phyloP scores from a whole-genome alignment of 2,329 filamentous ascomycete genomes.

The Colletotrichum salicis region DNA sequence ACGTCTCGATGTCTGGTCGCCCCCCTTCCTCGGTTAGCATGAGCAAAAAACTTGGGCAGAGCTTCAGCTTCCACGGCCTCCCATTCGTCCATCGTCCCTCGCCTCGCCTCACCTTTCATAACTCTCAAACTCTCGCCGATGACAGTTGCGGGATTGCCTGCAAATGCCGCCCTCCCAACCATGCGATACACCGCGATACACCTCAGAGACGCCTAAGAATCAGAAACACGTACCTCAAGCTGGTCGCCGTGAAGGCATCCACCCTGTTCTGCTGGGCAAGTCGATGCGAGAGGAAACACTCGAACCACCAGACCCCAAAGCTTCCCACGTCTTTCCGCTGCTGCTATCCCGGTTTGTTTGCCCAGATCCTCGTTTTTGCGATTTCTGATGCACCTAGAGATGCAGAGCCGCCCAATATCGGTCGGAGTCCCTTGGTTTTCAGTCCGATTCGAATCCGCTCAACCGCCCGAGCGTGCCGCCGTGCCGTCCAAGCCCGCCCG shows the following conservation, averaged over 20 bases:
- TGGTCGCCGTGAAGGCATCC: slow-evolving; percentile 8
- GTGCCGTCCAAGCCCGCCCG: slow-evolving; percentile 29
- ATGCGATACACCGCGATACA: background rate
- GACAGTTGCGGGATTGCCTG: background rate
- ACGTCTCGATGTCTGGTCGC: background rate
- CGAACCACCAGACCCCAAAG: background rate
- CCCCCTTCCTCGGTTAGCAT: slow-evolving; percentile 13
- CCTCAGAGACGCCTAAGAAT: background rate
- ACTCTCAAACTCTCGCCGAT: slow-evolving; percentile 2
- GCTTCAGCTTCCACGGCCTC: slow-evolving; percentile 20
- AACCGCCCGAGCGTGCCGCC: slow-evolving; percentile 27
- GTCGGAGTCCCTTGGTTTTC: slow-evolving; percentile 9
- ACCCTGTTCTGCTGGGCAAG: slow-evolving; percentile 11
- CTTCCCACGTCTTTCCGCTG: background rate
- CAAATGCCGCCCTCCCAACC: background rate
- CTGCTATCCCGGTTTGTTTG: background rate
- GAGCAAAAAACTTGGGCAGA: slow-evolving; percentile 2
- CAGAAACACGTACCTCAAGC: slow-evolving; percentile 17
- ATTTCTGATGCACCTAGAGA: background rate
- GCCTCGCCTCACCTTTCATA: slow-evolving; percentile 20
- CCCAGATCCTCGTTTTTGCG: background rate
- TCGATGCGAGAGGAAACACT: slow-evolving; percentile 27
- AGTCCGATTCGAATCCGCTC: slow-evolving; percentile 19
- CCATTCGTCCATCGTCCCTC: slow-evolving; percentile 12
- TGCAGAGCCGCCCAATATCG: slow-evolving; percentile 18